Evolutionary conservation across 495 filamentous ascomycete genomes (phyloP), one percentile per base, ranked within the genome.

Genomic region (Chaetomium cochliodes): DNA sequence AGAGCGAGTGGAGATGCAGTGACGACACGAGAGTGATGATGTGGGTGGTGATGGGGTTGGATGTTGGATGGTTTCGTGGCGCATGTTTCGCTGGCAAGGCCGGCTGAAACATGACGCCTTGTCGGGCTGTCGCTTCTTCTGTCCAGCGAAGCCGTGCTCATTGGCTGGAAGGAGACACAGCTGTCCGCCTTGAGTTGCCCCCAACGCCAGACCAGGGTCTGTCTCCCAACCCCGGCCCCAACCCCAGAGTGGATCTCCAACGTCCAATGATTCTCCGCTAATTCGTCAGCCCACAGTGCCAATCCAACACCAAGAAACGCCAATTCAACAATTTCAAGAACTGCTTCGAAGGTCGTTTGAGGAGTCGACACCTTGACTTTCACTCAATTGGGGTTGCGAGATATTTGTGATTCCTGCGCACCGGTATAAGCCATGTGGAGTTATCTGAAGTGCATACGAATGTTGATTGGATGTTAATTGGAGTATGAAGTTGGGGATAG

Each of bases 251-350:
- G 62, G 62, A 46, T 20, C 1, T 9, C n/a, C 5, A 33, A 15
- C 33, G 33, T 11, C 62, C 62, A 64, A 58, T 64, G 22, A n/a
- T 42, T n/a, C 62, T 25, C 23, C 22, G 22, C 47, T 23, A 58
- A 53, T 64, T 58, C 26, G 55, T 59, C 62, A 64, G 33, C 47
- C 57, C 5, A 56, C 60, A 46, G 33, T 49, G 60, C 37, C 50
- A 62, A 55, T 44, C 37, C 59, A 61, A 23, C 46, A 50, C 18
- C 15, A 22, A 22, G 52, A 20, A 23, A 54, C 30, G 9, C 37
- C 18, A 41, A 56, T 50, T 49, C 61, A 49, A 57, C 61, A 56
- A 56, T 49, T 51, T n/a, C 11, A 25, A 20, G 49, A 53, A 53
- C 20, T 42, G 47, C 49, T 22, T 1, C 1, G 6, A 11, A 12